A percentile compares a stretch with the other conserved stretches of the same genome.
Evolutionary conservation across 163 green algal genomes (phyloP).

Genomic region (Chloroidium sp.): DNA sequence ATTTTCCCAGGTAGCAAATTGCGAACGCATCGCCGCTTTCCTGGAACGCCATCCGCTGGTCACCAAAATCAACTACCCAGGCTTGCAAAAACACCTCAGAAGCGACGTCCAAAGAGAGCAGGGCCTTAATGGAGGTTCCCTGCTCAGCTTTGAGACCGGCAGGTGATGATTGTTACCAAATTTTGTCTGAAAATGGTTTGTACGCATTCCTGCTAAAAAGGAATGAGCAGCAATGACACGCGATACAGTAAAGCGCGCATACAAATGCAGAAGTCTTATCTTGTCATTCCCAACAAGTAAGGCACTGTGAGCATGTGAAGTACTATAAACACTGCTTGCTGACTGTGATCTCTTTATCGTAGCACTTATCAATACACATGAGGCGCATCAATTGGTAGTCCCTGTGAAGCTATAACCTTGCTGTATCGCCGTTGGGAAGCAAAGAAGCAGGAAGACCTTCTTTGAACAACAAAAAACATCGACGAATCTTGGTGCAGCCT

Average conservation of each 20-base stretch:
- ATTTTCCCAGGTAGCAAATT: too few relatives aligned
- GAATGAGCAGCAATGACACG: not conserved
- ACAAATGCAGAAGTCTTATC: too few relatives aligned
- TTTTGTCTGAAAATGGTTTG: not conserved
- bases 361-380: not conserved
- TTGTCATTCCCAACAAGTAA: too few relatives aligned
- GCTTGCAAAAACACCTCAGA: constrained; percentile 39
- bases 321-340: too few relatives aligned
- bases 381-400: not conserved
- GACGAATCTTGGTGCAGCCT: constrained; percentile 9
- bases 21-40: constrained; percentile 58
- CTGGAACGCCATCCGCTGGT: constrained; percentile 79
- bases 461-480: too few relatives aligned
- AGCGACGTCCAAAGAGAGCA: constrained; percentile 21
- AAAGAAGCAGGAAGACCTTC: too few relatives aligned
- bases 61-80: constrained; percentile 80
- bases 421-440: too few relatives aligned
- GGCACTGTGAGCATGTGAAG: too few relatives aligned
- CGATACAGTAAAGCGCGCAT: not conserved
- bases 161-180: constrained; percentile 4
- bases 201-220: not conserved
- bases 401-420: too few relatives aligned
- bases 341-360: too few relatives aligned
- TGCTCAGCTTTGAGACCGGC: constrained; percentile 73
- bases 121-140: constrained; percentile 49